A percentile compares a stretch with the other conserved stretches of the same genome.
phyloP scores from a whole-genome alignment of 129 eudicot genomes.

The Lactuca sativa region DNA sequence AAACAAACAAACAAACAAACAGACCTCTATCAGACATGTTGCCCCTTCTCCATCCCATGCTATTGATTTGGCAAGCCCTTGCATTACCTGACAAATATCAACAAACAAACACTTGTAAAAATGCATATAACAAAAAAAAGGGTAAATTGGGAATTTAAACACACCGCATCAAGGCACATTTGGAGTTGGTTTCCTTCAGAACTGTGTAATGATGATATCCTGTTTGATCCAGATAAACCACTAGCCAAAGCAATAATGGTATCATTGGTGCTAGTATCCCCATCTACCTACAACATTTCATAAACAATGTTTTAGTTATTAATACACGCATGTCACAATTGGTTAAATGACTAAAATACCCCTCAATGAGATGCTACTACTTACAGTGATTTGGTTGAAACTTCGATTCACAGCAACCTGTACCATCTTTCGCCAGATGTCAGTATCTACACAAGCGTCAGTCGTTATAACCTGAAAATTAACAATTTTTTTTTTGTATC shows the following conservation, averaged over 20 bases:
- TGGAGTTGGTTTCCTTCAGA: slow-evolving; percentile 73
- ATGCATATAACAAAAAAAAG: background rate
- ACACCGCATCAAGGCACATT: slow-evolving; percentile 88
- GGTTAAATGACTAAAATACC: slow-evolving; percentile 15
- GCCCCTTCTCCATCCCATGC: slow-evolving; percentile 99
- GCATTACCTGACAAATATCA: slow-evolving; percentile 71
- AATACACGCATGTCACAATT: background rate
- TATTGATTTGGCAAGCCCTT: slow-evolving; percentile 97
- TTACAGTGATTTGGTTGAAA: slow-evolving; percentile 94
- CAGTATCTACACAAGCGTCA: slow-evolving; percentile 72
- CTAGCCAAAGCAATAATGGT: slow-evolving; percentile 96
- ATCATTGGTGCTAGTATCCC: slow-evolving; percentile 97
- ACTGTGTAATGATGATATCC: slow-evolving; percentile 58
- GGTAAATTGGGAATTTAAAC: slow-evolving; percentile 24
- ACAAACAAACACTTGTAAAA: background rate
- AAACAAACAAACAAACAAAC: background rate
- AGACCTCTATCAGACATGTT: slow-evolving; percentile 90
- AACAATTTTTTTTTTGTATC: background rate
- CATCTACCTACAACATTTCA: slow-evolving; percentile 71
- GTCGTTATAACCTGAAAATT: slow-evolving; percentile 85
- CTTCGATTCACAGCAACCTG: slow-evolving; percentile 81
- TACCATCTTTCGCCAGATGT: slow-evolving; percentile 95
- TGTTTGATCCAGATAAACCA: slow-evolving; percentile 79
- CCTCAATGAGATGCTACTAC: slow-evolving; percentile 19
- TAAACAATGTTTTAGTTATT: slow-evolving; percentile 1